phyloP scores from a whole-genome alignment of 2,329 filamentous ascomycete genomes.

The Aspergillus pseudoterreus region DNA sequence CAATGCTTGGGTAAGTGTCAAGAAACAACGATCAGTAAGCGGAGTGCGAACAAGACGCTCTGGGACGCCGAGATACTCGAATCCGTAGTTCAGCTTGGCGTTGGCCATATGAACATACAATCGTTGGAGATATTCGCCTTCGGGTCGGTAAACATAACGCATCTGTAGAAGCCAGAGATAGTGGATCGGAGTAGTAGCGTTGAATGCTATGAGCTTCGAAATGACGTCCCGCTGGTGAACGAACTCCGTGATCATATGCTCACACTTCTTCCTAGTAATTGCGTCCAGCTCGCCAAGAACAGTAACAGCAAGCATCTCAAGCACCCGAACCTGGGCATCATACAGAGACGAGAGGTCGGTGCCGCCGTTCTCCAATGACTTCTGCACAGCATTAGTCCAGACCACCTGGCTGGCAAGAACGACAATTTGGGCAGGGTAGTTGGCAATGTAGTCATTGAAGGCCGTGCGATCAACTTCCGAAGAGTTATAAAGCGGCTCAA shows the following conservation, averaged over 20 bases:
- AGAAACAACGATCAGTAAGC: conserved; percentile 95
- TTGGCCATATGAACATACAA: conserved; percentile 96
- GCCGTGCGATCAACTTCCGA: conserved; percentile 65
- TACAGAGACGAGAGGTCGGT: conserved; percentile 66
- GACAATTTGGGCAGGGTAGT: conserved; percentile 89
- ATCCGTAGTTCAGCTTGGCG: conserved; percentile 89
- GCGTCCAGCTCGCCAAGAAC: conserved; percentile 86
- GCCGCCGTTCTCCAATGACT: conserved; percentile 69
- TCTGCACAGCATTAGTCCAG: conserved; percentile 86
- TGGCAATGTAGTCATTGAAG: conserved; percentile 75
- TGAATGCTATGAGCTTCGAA: conserved; percentile 73
- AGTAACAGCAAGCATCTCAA: conserved; percentile 80
- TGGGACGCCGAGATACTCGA: conserved; percentile 94
- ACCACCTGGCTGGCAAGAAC: conserved; percentile 90
- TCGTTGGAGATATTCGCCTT: conserved; percentile 77
- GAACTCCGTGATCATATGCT: conserved; percentile 97
- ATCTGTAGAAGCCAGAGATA: conserved; percentile 95
- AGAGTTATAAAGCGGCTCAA: conserved; percentile 71
- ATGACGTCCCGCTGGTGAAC: conserved; percentile 96
- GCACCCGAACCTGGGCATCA: conserved; percentile 77
- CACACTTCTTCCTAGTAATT: conserved; percentile 90
- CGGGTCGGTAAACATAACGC: conserved; percentile 84
- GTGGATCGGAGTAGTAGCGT: conserved; percentile 72
- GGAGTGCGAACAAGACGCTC: conserved; percentile 95
- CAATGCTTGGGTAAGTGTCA: conserved; percentile 92